phyloP scores from a whole-genome alignment of 768 basidiomycete species.

The Leccinum subgranulosum region DNA sequence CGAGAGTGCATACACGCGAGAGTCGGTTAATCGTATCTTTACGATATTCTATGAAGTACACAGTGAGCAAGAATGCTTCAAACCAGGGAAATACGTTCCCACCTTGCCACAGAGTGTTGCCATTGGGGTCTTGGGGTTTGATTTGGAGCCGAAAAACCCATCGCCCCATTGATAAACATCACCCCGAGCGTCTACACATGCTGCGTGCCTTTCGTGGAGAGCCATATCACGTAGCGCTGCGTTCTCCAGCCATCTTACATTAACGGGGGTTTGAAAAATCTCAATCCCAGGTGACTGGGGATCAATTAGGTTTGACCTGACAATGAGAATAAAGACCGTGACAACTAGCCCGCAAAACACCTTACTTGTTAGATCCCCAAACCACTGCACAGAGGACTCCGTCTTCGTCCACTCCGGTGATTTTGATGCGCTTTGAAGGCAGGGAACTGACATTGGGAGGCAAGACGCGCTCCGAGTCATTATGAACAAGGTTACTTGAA shows the following conservation, averaged over 20 bases:
- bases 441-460: not conserved
- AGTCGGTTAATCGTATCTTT: slow-evolving; percentile 55
- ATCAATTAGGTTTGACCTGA: slow-evolving; percentile 46
- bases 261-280: slow-evolving; percentile 46
- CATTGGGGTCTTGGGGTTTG: slow-evolving; percentile 37
- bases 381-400: slow-evolving; percentile 47
- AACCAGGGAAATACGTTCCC: slow-evolving; percentile 5
- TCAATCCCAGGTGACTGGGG: slow-evolving; percentile 38
- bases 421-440: slow-evolving; percentile 12
- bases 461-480: slow-evolving; percentile 27
- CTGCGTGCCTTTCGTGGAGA: slow-evolving; percentile 63
- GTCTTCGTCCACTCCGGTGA: slow-evolving; percentile 24
- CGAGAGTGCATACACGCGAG: slow-evolving; percentile 74
- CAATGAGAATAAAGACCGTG: not conserved
- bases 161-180: slow-evolving; percentile 86
- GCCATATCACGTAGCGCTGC: slow-evolving; percentile 72
- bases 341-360: not conserved
- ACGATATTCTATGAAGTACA: slow-evolving; percentile 56
- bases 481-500: slow-evolving; percentile 32
- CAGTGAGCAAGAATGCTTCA: not conserved
- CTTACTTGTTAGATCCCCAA: slow-evolving; percentile 77
- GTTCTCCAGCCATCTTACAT: slow-evolving; percentile 58
- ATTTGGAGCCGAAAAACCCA: slow-evolving; percentile 46
- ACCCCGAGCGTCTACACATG: slow-evolving; percentile 74
- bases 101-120: slow-evolving; percentile 67